Evolutionary conservation across 2,329 filamentous ascomycete genomes (phyloP), one percentile per base, ranked within the genome.

Genomic region (Claviceps spartinae): DNA sequence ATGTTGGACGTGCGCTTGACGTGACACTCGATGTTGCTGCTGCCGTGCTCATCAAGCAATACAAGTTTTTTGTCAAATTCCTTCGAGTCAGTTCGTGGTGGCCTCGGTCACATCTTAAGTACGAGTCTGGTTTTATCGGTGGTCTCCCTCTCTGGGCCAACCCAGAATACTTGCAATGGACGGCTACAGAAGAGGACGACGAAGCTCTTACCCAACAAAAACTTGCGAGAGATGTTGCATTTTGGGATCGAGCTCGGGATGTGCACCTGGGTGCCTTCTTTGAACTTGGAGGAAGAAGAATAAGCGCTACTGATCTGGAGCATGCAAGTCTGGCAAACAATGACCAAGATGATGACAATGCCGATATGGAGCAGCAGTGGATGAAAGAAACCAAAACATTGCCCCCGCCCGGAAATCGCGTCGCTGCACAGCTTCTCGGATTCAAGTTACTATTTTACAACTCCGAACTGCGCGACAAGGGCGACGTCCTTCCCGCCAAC

Each of bases 371-470:
- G 52, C 73, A 75, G 6, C 75, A 84, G 58, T 96, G 90, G 88
- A 87, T 95, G 59, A 76, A 81, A 56, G 73, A 80, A 54, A 96
- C 91, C 2, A 84, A 83, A 52, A 94, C 87, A 0, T 70, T 93
- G 3, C 90, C 90, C 4, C 88, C 90, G 1, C 75, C 79, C 34
- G 93, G 94, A 34, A 98, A 96, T 64, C 81, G 85, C 44, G 88
- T 94, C 54, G 93, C 93, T 1, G 94, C 94, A 34, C 93, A 97
- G 65, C 77, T 98, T 3, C 81, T 98, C 14, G 93, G 93, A 4
- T 98, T 98, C 76, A 98, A 98, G 68, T 78, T 98, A 49, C 86
- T 88, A 14, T 98, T 95, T 67, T 98, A 98, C 63, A 86, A 88
- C 42, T 94, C 88, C 0, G 74, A 83, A 30, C 82, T 85, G 38